A percentile compares a stretch with the other conserved stretches of the same genome.
Evolutionary conservation across 2,329 filamentous ascomycete genomes (phyloP).

Genomic region (Aspergillus udagawae): DNA sequence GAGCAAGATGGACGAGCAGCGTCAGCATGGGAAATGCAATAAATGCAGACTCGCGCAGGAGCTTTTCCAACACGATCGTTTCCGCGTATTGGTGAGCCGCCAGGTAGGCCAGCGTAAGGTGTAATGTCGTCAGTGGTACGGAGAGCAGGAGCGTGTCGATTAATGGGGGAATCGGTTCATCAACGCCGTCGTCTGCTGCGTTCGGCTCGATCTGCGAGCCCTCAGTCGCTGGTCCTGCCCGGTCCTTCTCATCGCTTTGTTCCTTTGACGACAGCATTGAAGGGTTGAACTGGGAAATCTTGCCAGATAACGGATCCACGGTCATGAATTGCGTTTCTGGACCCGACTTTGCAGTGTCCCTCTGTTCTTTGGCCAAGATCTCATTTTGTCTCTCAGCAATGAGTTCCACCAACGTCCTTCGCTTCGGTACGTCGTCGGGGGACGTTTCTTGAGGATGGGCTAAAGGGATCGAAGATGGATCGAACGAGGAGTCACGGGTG

Average conservation of each 20-base stretch:
- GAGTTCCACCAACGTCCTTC: slow-evolving; percentile 43
- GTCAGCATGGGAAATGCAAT: slow-evolving; percentile 42
- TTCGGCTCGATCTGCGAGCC: slow-evolving; percentile 8
- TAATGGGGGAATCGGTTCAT: slow-evolving; percentile 32
- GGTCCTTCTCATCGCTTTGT: background rate
- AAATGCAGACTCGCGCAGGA: slow-evolving; percentile 34
- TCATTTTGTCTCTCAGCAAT: slow-evolving; percentile 42
- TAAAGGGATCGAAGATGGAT: slow-evolving; percentile 33
- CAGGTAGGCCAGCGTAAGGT: slow-evolving; percentile 44
- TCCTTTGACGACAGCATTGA: slow-evolving; percentile 16
- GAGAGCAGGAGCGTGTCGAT: slow-evolving; percentile 44
- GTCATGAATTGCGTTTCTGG: slow-evolving; percentile 30
- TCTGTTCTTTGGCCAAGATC: slow-evolving; percentile 15
- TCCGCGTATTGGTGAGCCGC: slow-evolving; percentile 46
- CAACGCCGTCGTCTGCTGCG: slow-evolving; percentile 1
- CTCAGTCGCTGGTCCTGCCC: background rate
- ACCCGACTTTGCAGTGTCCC: background rate
- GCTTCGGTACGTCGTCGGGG: slow-evolving; percentile 12
- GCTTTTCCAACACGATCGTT: slow-evolving; percentile 27
- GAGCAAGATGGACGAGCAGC: slow-evolving; percentile 42
- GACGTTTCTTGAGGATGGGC: slow-evolving; percentile 20
- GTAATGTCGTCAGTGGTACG: slow-evolving; percentile 39
- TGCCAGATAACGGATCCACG: slow-evolving; percentile 23
- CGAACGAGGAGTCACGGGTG: slow-evolving; percentile 18
- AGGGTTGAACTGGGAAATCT: slow-evolving; percentile 21